phyloP scores from a whole-genome alignment of 768 basidiomycete genomes.

The Podaxis sp. region DNA sequence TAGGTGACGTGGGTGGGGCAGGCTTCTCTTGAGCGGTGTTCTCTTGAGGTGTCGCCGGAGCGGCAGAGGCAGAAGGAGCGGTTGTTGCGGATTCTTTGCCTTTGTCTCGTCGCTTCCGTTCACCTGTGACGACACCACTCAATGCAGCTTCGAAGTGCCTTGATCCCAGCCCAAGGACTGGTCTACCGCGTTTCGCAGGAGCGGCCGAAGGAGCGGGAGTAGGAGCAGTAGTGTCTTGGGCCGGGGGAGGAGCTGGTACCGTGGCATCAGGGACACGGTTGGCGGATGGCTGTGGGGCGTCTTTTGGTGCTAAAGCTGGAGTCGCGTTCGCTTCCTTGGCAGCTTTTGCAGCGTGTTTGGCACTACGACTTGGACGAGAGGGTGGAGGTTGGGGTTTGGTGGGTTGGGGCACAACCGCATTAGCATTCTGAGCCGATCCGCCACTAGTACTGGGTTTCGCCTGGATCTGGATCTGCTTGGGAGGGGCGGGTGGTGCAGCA shows the following conservation, averaged over 20 bases:
- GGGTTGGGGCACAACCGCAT: constrained; percentile 15
- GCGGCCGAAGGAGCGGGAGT: constrained; percentile 16
- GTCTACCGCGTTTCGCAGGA: constrained; percentile 46
- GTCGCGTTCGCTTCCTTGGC: constrained; percentile 12
- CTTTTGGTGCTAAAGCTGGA: constrained; percentile 16
- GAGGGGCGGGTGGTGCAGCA: constrained; percentile 11
- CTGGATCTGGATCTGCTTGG: constrained; percentile 18
- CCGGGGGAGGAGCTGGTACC: constrained; percentile 12
- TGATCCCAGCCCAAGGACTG: constrained; percentile 61
- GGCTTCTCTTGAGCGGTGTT: constrained; percentile 20
- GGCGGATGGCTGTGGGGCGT: constrained; percentile 9
- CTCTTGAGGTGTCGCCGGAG: constrained; percentile 17
- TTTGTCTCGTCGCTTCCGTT: constrained; percentile 26
- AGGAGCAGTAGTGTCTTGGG: constrained; percentile 6
- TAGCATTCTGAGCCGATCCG: constrained; percentile 8
- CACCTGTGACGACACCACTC: constrained; percentile 45
- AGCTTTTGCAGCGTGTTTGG: constrained; percentile 19
- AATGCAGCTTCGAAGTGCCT: constrained; percentile 76
- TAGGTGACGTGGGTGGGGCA: constrained; percentile 20
- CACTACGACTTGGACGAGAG: constrained; percentile 2
- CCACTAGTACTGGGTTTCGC: constrained; percentile 10
- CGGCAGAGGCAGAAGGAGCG: constrained; percentile 6
- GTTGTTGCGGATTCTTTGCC: constrained; percentile 18
- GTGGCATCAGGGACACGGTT: constrained; percentile 15
- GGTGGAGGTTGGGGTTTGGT: constrained; percentile 14